A percentile compares a stretch with the other conserved stretches of the same genome.
phyloP scores from a whole-genome alignment of 768 basidiomycete genomes.

The Calvatia gigantea region DNA sequence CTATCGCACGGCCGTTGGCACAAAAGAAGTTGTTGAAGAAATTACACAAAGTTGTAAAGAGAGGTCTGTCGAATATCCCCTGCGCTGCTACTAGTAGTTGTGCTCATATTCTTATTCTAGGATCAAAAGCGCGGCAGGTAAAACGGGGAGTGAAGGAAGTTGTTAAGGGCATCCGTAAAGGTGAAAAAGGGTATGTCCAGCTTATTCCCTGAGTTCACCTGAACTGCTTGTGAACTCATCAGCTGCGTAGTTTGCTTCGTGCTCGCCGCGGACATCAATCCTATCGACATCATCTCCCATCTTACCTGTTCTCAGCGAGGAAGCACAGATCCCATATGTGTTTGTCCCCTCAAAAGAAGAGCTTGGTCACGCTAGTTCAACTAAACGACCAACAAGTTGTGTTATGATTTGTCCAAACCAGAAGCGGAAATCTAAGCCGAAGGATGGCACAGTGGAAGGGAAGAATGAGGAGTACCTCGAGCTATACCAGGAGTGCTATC shows the following conservation, averaged over 20 bases:
- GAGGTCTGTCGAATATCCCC: conserved; percentile 55
- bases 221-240: conserved; percentile 3
- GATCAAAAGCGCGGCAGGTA: conserved; percentile 91
- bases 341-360: conserved; percentile 93
- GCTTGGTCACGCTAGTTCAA: conserved; percentile 91
- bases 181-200: conserved; percentile 83
- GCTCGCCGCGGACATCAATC: conserved; percentile 95
- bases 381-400: conserved; percentile 97
- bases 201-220: neutral
- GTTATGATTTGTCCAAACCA: conserved; percentile 89
- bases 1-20: conserved; percentile 92
- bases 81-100: neutral
- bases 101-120: conserved; percentile 32
- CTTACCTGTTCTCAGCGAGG: conserved; percentile 92
- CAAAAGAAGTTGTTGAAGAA: conserved; percentile 93
- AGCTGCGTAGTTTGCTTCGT: conserved; percentile 65
- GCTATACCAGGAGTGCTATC: conserved; percentile 79
- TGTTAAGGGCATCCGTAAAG: conserved; percentile 95
- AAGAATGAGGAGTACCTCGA: conserved; percentile 85
- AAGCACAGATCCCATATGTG: conserved; percentile 86
- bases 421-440: conserved; percentile 66
- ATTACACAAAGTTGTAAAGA: conserved; percentile 92
- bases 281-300: conserved; percentile 98
- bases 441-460: conserved; percentile 51
- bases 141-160: conserved; percentile 99